Evolutionary conservation across 163 green algal species (phyloP).

Genomic region (Coccomyxa subellipsoidea): DNA sequence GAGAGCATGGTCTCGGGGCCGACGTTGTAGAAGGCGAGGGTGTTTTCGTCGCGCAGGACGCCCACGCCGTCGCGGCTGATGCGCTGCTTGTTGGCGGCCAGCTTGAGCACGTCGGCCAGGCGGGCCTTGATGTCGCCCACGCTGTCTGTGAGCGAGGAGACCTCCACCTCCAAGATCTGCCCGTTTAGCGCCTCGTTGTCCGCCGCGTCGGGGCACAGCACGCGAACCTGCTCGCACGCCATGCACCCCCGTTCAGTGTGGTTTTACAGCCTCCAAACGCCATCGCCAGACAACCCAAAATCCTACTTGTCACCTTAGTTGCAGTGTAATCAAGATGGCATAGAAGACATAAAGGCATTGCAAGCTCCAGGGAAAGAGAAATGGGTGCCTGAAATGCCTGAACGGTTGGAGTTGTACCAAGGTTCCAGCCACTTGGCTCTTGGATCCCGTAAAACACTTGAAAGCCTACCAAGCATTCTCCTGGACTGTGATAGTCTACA

Average conservation of each 20-base stretch:
- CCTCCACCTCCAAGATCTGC: slow-evolving; percentile 78
- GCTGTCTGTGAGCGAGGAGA: slow-evolving; percentile 57
- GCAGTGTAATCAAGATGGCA: no score
- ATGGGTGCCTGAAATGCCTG: no score
- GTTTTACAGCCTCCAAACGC: no score
- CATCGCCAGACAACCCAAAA: no score
- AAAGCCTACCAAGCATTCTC: no score
- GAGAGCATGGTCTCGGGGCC: slow-evolving; percentile 58
- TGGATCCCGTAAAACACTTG: no score
- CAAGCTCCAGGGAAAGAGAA: no score
- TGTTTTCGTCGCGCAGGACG: slow-evolving; percentile 80
- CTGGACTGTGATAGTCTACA: no score
- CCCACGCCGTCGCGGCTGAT: slow-evolving; percentile 67
- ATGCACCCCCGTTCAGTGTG: not conserved
- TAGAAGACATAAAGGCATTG: no score
- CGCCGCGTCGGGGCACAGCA: slow-evolving; percentile 70
- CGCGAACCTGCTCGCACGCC: slow-evolving; percentile 41
- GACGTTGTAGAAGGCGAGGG: slow-evolving; percentile 90
- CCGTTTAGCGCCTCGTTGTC: slow-evolving; percentile 75
- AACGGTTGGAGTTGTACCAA: no score
- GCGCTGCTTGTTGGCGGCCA: slow-evolving; percentile 87
- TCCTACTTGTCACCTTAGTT: no score
- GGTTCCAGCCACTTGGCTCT: no score
- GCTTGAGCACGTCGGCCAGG: slow-evolving; percentile 56
- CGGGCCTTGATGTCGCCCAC: slow-evolving; percentile 71